A percentile compares a stretch with the other conserved stretches of the same genome.
phyloP scores from a whole-genome alignment of 176 grass and related monocot genomes.

The Oryza nivara region DNA sequence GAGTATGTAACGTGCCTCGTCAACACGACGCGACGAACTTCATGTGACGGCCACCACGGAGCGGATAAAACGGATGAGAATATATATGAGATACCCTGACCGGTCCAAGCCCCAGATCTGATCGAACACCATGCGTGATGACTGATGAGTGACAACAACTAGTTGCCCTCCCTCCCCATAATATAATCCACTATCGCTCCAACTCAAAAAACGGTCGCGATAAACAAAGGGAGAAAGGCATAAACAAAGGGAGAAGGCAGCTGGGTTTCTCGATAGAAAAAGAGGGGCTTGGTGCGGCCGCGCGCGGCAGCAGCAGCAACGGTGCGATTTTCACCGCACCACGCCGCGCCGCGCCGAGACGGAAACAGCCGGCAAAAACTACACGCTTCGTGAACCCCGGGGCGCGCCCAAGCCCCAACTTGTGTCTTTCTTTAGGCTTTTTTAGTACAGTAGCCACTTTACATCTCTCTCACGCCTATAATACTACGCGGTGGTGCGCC shows the following conservation, averaged over 20 bases:
- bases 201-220: neutral
- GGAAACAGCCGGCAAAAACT: neutral
- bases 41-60: neutral
- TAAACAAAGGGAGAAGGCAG: neutral
- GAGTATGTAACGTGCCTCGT: neutral
- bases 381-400: neutral
- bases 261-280: neutral
- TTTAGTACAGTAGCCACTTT: neutral
- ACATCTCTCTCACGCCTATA: neutral
- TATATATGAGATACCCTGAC: too few relatives aligned
- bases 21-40: neutral
- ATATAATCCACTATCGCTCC: neutral
- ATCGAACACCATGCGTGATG: neutral
- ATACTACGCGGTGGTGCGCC: neutral
- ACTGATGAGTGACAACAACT: neutral
- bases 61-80: neutral
- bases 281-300: neutral
- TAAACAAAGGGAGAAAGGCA: neutral
- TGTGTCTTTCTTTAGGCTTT: neutral
- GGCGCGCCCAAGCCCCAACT: neutral
- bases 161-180: neutral
- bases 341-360: neutral
- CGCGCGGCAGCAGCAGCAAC: neutral
- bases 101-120: neutral
- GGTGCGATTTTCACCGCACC: constrained; percentile 1